These are phyloP conservation scores for Hyphopichia fennica DNA, from an alignment of 1,139 yeast species.

Conservation along the genomic window DNA sequence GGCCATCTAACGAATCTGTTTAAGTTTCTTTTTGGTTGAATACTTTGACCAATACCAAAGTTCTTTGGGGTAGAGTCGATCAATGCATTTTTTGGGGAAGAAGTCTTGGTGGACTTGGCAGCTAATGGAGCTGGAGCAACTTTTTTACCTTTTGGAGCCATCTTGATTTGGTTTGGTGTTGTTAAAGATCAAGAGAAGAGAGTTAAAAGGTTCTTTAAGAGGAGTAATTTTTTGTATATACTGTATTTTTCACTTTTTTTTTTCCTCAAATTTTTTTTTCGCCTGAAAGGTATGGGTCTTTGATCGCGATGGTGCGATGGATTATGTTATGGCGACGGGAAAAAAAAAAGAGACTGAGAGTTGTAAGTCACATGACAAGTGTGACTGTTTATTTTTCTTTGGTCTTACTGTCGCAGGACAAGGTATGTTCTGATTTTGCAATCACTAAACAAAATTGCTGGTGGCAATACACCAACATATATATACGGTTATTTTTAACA, in stretches of 20 bases:
- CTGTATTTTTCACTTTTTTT: conserved; percentile 1
- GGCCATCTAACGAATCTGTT: conserved; percentile 98
- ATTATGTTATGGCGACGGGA: no score
- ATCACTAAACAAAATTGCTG: no score
- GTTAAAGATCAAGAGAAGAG: conserved; percentile 1
- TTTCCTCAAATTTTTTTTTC: background rate
- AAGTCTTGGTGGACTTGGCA: conserved; percentile 41
- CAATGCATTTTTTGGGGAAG: conserved; percentile 66
- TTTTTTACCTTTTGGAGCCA: conserved; percentile 65
- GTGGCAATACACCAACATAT: no score
- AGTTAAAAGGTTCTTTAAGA: background rate
- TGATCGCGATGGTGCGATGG: background rate
- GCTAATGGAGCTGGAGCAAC: conserved; percentile 91
- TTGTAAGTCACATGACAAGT: background rate
- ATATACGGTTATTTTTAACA: no score
- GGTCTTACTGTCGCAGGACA: no score
- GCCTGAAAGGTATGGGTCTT: background rate
- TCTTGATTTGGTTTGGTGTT: conserved; percentile 14
- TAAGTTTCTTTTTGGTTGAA: conserved; percentile 95
- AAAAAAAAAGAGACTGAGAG: background rate
- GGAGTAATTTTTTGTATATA: background rate
- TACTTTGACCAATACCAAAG: conserved; percentile 93
- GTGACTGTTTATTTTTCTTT: background rate
- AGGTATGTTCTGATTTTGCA: background rate
- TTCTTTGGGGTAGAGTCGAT: conserved; percentile 85